Conservation (phyloP, 805 yeast genomes). For the Zygosaccharomyces gambellarensis region DNA sequence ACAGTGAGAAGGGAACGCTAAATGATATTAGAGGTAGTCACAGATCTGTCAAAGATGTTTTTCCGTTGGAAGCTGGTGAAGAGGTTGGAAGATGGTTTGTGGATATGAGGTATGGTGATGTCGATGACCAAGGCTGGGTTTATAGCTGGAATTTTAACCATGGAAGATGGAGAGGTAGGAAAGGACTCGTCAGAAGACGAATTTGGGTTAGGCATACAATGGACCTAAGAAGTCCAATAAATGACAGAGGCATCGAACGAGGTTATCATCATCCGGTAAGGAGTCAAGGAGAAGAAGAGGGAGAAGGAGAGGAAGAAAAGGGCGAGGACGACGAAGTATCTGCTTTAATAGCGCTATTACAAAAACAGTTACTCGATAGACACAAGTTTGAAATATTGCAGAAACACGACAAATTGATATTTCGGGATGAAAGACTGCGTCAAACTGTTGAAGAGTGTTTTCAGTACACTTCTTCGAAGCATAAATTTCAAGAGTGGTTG, state of each 20-base stretch:
- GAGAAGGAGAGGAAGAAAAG: background rate
- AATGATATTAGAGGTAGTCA: conserved; percentile 13
- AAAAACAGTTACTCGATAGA: conserved; percentile 14
- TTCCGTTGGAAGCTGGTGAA: conserved; percentile 15
- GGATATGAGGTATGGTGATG: conserved; percentile 48
- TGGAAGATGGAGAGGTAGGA: conserved; percentile 57
- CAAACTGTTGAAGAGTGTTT: conserved; percentile 8
- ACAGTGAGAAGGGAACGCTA: conserved; percentile 13
- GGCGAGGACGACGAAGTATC: background rate
- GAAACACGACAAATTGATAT: background rate
- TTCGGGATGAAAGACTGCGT: conserved; percentile 4
- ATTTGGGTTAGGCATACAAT: conserved; percentile 48
- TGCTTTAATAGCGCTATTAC: conserved; percentile 8
- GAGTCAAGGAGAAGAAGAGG: background rate
- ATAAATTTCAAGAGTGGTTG: conserved; percentile 7
- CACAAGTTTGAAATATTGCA: conserved; percentile 12
- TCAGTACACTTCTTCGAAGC: conserved; percentile 9
- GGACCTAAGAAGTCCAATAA: conserved; percentile 11
- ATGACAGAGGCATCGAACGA: background rate
- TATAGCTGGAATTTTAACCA: conserved; percentile 52
- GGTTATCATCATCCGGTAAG: background rate
- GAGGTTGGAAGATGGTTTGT: conserved; percentile 53
- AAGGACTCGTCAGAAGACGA: conserved; percentile 62
- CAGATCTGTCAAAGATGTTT: conserved; percentile 15
- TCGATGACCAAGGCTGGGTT: conserved; percentile 83